Base-by-base conservation (phyloP, 2,329 filamentous ascomycete genomes). In the Penicillium sp. region DNA sequence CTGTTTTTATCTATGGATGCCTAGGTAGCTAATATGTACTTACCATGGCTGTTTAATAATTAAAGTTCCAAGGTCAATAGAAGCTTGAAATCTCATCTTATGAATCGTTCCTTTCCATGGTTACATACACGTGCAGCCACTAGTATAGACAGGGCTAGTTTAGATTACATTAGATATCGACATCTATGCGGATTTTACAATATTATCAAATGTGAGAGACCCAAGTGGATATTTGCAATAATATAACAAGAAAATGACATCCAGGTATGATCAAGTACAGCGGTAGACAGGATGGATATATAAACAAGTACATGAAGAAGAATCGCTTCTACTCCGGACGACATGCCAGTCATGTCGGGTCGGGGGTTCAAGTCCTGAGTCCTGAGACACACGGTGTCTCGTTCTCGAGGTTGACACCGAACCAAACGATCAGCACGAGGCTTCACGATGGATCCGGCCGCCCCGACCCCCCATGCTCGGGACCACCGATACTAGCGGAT, bases 271-370 rank as follows among this genome's bases (percentile, higher is more conserved):
- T 51, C 51, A 50, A 29, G 24, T 51, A 52, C 48, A 55, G 20
- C 38, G 29, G 18, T 29, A 40, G 22, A 46, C 52, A 52, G 3
- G 26, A 20, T 34, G 44, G 29, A 55, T 55, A 55, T 55, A 52
- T 55, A 35, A 26, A 55, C 48, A 52, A 55, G 35, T 45, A 55
- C 37, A 42, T 26, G 51, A 42, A 34, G 22, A 38, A 29, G 35
- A 46, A 40, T 46, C 53, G 53, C 53, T 51, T 52, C 53, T 55
- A 55, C 48, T 46, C 48, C 40, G 48, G 40, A 50, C 40, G 53
- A 52, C 26, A 22, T 38, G 50, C 35, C 43, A 26, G 20, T 20
- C 10, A 13, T 16, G 13, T 22, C n/a, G 4, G 13, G 24, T 50
- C 39, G 35, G 32, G 42, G 34, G 35, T 16, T n/a, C 31, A 18